phyloP scores from a whole-genome alignment of 2,329 filamentous ascomycete species.

The Ploettnerulaceae sp. region DNA sequence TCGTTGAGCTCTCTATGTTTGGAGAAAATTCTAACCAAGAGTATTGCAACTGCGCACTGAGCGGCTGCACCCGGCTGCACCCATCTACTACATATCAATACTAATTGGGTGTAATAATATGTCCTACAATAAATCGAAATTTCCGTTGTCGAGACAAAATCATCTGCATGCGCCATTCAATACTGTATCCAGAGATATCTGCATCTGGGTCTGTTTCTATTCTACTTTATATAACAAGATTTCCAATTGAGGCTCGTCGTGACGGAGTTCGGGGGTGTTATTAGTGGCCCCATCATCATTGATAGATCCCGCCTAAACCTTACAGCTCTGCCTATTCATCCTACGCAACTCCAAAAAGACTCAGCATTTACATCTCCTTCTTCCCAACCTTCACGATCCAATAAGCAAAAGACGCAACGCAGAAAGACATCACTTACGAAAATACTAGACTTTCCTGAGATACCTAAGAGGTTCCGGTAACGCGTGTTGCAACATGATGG shows the following conservation, averaged over 20 bases:
- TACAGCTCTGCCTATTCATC: constrained; percentile 2
- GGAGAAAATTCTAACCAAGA: not conserved
- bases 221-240: not conserved
- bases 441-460: not conserved
- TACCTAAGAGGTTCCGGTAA: not conserved
- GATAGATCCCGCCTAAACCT: not conserved
- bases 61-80: no score
- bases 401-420: not conserved
- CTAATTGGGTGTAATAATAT: no score
- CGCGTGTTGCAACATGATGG: constrained; percentile 59
- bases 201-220: no score
- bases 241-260: no score
- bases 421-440: not conserved
- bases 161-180: no score
- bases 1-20: not conserved
- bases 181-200: no score
- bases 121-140: no score
- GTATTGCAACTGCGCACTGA: not conserved
- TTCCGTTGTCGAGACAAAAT: no score
- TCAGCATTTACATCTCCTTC: not conserved
- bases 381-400: not conserved
- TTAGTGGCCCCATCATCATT: not conserved
- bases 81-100: no score
- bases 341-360: not conserved
- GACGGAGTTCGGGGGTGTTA: no score